These are phyloP conservation scores for Paramyrothecium sp. DNA, from an alignment of 2,329 filamentous ascomycete genomes.

Conservation along the genomic window DNA sequence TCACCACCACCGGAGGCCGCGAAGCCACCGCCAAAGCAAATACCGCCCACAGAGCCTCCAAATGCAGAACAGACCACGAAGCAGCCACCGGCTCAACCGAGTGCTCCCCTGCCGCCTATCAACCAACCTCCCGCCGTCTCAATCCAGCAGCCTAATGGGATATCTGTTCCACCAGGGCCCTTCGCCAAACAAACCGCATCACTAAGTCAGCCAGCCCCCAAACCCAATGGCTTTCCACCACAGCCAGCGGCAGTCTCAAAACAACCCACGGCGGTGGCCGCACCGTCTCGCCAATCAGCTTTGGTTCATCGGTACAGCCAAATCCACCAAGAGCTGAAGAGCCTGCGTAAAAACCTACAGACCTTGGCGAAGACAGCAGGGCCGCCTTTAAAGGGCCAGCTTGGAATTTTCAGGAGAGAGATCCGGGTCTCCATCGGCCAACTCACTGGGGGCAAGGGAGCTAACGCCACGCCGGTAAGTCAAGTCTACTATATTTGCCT, in stretches of 20 bases:
- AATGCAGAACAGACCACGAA: background rate
- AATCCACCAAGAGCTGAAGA: conserved; percentile 69
- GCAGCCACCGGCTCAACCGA: background rate
- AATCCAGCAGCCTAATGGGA: too few species aligned
- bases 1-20: conserved; percentile 15
- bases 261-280: background rate
- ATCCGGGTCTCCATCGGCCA: conserved; percentile 74
- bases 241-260: conserved; percentile 4
- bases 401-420: conserved; percentile 70
- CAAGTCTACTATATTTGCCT: background rate
- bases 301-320: conserved; percentile 44
- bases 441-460: conserved; percentile 62
- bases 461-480: conserved; percentile 48
- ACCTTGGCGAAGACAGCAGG: conserved; percentile 48
- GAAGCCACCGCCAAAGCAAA: conserved; percentile 15
- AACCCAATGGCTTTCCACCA: background rate
- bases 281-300: background rate
- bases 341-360: conserved; percentile 61
- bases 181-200: too few species aligned
- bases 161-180: too few species aligned
- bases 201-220: background rate
- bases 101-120: too few species aligned
- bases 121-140: too few species aligned
- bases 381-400: conserved; percentile 57
- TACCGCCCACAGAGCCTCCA: conserved; percentile 11